phyloP scores from a whole-genome alignment of 2,329 filamentous ascomycete species.

The Aspergillus jensenii region DNA sequence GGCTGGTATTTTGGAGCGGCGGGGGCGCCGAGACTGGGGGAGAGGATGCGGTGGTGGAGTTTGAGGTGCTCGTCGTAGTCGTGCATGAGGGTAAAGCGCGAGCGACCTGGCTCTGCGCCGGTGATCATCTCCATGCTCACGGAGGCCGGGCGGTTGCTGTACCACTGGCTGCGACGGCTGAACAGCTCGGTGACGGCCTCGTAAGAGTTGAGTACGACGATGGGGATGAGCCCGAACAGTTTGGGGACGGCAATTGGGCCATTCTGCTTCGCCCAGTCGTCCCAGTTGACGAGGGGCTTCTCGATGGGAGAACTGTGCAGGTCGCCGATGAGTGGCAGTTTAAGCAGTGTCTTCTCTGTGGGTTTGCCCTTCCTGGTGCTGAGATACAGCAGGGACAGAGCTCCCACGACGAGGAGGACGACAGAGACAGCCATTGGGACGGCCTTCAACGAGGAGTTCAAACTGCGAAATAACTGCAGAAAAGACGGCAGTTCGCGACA shows the following conservation, averaged over 20 bases:
- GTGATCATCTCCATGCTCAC: constrained; percentile 43
- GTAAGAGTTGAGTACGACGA: constrained; percentile 40
- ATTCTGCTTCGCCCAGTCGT: constrained; percentile 36
- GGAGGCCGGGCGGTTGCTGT: constrained; percentile 41
- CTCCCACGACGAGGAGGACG: constrained; percentile 1
- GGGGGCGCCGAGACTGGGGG: constrained; percentile 50
- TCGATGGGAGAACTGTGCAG: constrained; percentile 29
- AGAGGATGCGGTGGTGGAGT: constrained; percentile 45
- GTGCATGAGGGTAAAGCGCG: constrained; percentile 44
- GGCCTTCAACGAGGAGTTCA: background rate
- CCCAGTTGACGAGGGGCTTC: constrained; percentile 29
- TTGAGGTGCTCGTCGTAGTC: constrained; percentile 54
- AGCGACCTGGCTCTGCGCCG: constrained; percentile 18
- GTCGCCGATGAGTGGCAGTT: constrained; percentile 32
- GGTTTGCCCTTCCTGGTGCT: background rate
- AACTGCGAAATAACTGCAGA: background rate
- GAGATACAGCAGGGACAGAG: constrained; percentile 11
- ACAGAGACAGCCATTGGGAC: background rate
- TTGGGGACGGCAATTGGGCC: constrained; percentile 33
- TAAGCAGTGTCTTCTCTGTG: constrained; percentile 7
- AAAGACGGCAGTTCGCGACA: too few species aligned
- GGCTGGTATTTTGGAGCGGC: constrained; percentile 50
- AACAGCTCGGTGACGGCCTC: constrained; percentile 41
- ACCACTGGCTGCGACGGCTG: constrained; percentile 42
- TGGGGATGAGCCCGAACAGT: constrained; percentile 33